Percentiles rank a stretch among this genome's conserved stretches.
phyloP scores from a whole-genome alignment of 1,139 yeast genomes.

The Diutina ranongensis region DNA sequence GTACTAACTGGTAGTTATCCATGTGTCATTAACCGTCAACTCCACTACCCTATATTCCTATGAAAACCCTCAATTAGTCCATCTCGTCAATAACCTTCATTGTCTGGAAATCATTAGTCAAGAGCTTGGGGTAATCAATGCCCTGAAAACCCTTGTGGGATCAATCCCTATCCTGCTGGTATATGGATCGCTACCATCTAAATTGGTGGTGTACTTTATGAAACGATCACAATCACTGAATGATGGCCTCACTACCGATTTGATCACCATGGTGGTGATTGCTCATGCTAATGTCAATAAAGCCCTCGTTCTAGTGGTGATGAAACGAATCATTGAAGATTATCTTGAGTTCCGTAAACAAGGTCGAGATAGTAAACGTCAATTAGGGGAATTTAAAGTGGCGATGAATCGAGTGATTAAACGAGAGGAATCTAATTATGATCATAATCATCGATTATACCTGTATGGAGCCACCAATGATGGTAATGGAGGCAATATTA shows the following conservation, averaged over 20 bases:
- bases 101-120: slow-evolving; percentile 45
- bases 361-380: slow-evolving; percentile 13
- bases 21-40: slow-evolving; percentile 37
- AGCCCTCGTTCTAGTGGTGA: slow-evolving; percentile 32
- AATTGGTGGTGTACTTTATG: slow-evolving; percentile 35
- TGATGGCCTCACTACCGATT: slow-evolving; percentile 34
- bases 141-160: slow-evolving; percentile 34
- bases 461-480: slow-evolving; percentile 21
- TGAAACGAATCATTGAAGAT: slow-evolving; percentile 39
- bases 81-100: slow-evolving; percentile 28
- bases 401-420: slow-evolving; percentile 41
- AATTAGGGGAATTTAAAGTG: slow-evolving; percentile 38
- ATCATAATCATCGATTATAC: slow-evolving; percentile 23
- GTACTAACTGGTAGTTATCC: slow-evolving; percentile 20
- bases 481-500: slow-evolving; percentile 13
- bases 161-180: slow-evolving; percentile 20
- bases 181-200: slow-evolving; percentile 15
- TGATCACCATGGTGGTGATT: slow-evolving; percentile 38
- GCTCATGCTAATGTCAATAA: slow-evolving; percentile 33
- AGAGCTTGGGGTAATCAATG: slow-evolving; percentile 41
- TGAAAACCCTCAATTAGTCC: slow-evolving; percentile 33
- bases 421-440: slow-evolving; percentile 36
- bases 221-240: slow-evolving; percentile 29
- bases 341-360: slow-evolving; percentile 31
- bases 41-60: slow-evolving; percentile 47